A percentile compares a stretch with the other conserved stretches of the same genome.
Evolutionary conservation across 805 yeast species (phyloP).

Genomic region (Isabelozyma gotoi): DNA sequence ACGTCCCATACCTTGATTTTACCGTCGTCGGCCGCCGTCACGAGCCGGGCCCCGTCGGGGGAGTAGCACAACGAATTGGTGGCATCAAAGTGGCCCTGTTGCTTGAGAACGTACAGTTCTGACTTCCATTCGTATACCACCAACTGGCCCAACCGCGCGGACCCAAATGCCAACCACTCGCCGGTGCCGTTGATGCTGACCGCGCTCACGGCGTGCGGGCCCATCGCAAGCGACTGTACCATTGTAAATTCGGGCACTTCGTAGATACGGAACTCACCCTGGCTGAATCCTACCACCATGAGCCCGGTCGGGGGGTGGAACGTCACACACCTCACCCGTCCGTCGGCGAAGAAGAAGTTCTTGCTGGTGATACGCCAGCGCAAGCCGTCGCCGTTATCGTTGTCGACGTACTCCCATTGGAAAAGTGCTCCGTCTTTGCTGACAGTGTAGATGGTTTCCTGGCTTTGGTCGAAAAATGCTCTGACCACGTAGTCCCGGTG

Average conservation of each 20-base stretch:
- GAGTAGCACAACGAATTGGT: constrained; percentile 83
- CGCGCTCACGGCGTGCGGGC: constrained; percentile 83
- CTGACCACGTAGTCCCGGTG: constrained; percentile 86
- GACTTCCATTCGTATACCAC: constrained; percentile 99
- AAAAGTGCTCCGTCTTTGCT: constrained; percentile 95
- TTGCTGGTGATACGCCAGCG: constrained; percentile 85
- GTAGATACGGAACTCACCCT: constrained; percentile 88
- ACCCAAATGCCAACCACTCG: constrained; percentile 97
- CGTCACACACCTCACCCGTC: constrained; percentile 75
- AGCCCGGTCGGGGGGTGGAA: constrained; percentile 74
- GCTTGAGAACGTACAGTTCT: constrained; percentile 90
- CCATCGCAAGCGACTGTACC: constrained; percentile 87
- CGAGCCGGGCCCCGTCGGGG: constrained; percentile 90
- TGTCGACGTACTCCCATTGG: constrained; percentile 81
- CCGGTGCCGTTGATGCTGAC: constrained; percentile 80
- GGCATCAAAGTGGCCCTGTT: constrained; percentile 95
- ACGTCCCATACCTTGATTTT: constrained; percentile 97
- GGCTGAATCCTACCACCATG: constrained; percentile 83
- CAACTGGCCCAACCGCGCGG: constrained; percentile 85
- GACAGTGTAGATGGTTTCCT: constrained; percentile 86
- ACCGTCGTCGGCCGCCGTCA: constrained; percentile 96
- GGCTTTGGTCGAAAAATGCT: constrained; percentile 85
- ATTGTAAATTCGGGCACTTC: constrained; percentile 80
- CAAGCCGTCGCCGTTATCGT: constrained; percentile 42
- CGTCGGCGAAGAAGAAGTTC: constrained; percentile 70